Base-by-base conservation (phyloP, 1,139 yeast genomes). In the Nakaseomyces glabratus region DNA sequence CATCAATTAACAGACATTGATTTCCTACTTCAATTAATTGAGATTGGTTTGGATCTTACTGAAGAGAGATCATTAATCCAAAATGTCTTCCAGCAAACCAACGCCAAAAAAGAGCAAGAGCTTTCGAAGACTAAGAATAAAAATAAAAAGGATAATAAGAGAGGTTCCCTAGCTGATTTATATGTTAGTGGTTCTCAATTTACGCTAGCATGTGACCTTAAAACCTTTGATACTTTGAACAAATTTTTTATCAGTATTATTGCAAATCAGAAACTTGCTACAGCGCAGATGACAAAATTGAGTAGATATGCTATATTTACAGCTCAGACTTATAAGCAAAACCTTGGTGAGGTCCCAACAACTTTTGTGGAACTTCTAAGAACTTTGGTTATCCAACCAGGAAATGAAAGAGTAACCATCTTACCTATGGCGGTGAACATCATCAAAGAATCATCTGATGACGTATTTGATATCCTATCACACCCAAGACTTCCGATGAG, bases 401-500 rank as follows among this genome's bases (percentile, higher is more conserved):
- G 82, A 3, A 65, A 63, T 35, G 73, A 75, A 40, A 57, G 62
- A 17, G 68, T 71, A 28, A 76, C 84, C 8, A 65, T 82, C 19
- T 63, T 82, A 41, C 94, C 95, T 9, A 76, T 85, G 43, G 79
- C 82, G 1, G 58, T 72, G n/a, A 57, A 66, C 2, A 38, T 64
- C 10, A 35, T 65, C 21, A 57, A 61, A 35, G 51, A 57, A 22
- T 46, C 54, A 1, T 47, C 47, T 18, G 61, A 64, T 35, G 61
- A 59, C 20, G 60, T 68, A 4, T 56, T 82, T 44, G 74, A 77
- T 50, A 67, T 76, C 3, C 64, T 84, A 48, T 69, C 74, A 41
- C 82, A 82, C 48, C 94, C 95, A 24, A 66, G 93, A 45, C 72
- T 85, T 46, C 95, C 95, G 2, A 71, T 84, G 25, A 59, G 69